phyloP scores from a whole-genome alignment of 345 rosid genomes.

The Viola odorata region DNA sequence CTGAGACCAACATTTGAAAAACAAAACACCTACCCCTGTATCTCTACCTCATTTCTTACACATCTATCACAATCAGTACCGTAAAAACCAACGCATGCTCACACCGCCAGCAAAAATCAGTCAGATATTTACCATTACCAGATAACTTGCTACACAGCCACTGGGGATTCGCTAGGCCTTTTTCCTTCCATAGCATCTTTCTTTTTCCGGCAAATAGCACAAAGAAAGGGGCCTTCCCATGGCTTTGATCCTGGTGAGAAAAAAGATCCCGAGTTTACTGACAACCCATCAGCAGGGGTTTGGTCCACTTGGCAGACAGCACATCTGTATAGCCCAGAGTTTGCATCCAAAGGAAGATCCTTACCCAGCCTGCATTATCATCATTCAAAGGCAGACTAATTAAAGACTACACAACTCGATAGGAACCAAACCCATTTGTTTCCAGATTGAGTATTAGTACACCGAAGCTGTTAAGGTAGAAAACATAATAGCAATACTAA shows the following conservation, averaged over 20 bases:
- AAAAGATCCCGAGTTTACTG: conserved; percentile 53
- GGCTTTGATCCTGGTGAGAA: conserved; percentile 73
- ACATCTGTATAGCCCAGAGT: conserved; percentile 66
- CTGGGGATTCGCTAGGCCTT: conserved; percentile 53
- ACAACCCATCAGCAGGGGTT: conserved; percentile 51
- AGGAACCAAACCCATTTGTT: neutral
- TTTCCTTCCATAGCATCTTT: conserved; percentile 99
- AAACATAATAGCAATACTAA: too few species aligned
- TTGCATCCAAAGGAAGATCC: conserved; percentile 44
- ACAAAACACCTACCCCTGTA: conserved; percentile 36
- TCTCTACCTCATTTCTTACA: conserved; percentile 38
- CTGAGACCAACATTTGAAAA: conserved; percentile 26
- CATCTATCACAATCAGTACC: conserved; percentile 30
- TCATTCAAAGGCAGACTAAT: neutral
- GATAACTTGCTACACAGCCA: conserved; percentile 35
- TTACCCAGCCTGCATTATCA: conserved; percentile 74
- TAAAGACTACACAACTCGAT: neutral
- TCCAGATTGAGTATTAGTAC: too few species aligned
- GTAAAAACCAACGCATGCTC: conserved; percentile 41
- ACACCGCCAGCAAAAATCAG: conserved; percentile 41
- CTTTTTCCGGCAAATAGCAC: conserved; percentile 74
- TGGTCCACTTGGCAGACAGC: conserved; percentile 98
- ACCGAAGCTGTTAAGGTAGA: too few species aligned
- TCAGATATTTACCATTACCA: conserved; percentile 42
- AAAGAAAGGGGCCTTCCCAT: conserved; percentile 94